These are phyloP conservation scores for Monascus ruber DNA, from an alignment of 2,329 filamentous ascomycete genomes.

Conservation along the genomic window DNA sequence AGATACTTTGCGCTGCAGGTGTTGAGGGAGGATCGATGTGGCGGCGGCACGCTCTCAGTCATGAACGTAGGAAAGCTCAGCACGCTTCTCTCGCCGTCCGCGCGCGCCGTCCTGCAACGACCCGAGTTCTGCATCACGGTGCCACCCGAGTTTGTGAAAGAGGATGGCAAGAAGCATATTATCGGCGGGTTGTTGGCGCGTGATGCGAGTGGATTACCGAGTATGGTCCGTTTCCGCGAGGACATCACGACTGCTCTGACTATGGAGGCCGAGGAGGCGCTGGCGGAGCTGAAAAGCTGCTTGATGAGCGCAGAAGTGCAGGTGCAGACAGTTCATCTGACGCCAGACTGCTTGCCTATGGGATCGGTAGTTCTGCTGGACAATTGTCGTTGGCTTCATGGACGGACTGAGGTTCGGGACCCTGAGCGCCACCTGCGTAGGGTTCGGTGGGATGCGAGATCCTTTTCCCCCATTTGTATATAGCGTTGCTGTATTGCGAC, in stretches of 20 bases:
- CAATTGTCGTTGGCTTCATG: constrained; percentile 27
- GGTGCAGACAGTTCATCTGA: constrained; percentile 12
- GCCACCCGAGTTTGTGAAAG: constrained; percentile 23
- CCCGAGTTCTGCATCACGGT: constrained; percentile 23
- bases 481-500: too few species aligned
- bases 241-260: constrained; percentile 20
- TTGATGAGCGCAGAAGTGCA: constrained; percentile 7
- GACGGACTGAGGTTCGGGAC: constrained; percentile 23
- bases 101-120: constrained; percentile 10
- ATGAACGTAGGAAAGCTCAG: constrained; percentile 23
- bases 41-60: constrained; percentile 31
- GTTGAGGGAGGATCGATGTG: constrained; percentile 29
- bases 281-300: constrained; percentile 17
- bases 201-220: not conserved
- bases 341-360: constrained; percentile 12
- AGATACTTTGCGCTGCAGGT: constrained; percentile 34
- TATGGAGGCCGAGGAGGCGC: constrained; percentile 12
- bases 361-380: constrained; percentile 25
- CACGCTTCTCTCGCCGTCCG: constrained; percentile 12
- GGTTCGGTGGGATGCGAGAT: constrained; percentile 22
- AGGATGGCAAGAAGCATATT: not conserved
- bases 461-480: too few species aligned
- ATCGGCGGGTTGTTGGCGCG: constrained; percentile 9
- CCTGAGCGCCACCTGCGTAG: constrained; percentile 24
- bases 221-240: constrained; percentile 15